phyloP scores from a whole-genome alignment of 306 rosid species.

The Trifolium pratense region DNA sequence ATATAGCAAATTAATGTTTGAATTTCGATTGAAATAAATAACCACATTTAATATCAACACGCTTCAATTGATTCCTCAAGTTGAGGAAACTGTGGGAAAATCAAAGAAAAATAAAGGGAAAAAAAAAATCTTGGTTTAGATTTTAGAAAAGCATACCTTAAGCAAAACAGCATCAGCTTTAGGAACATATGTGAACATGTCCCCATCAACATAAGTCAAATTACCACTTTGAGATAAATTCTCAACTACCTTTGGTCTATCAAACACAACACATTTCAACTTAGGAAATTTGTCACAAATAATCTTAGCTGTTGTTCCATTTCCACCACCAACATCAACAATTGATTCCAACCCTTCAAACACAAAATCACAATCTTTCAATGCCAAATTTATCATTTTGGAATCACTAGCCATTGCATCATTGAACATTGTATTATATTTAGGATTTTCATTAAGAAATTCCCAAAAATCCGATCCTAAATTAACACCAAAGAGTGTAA shows the following conservation, averaged over 20 bases:
- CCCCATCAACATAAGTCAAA: constrained; percentile 23
- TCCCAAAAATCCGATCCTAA: background rate
- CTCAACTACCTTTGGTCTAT: background rate
- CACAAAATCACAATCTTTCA: background rate
- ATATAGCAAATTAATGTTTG: no score
- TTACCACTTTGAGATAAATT: background rate
- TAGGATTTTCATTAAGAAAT: background rate
- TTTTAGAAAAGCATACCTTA: constrained; percentile 6
- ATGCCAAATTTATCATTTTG: background rate
- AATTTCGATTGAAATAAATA: no score
- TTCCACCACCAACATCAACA: constrained; percentile 18
- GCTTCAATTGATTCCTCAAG: background rate
- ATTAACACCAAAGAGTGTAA: background rate
- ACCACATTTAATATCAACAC: no score
- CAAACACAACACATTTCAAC: constrained; percentile 12
- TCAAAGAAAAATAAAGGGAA: no score
- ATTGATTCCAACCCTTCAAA: background rate
- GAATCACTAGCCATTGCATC: constrained; percentile 21
- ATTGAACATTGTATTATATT: background rate
- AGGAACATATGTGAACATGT: constrained; percentile 8
- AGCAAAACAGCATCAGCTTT: constrained; percentile 1
- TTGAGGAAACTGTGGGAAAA: no score
- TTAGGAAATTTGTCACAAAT: background rate
- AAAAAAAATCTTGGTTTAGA: background rate
- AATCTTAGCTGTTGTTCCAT: background rate